A percentile compares a stretch with the other conserved stretches of the same genome.
These are phyloP conservation scores for Dendrostoma leiphaemia DNA, from an alignment of 2,329 filamentous ascomycete genomes.

Conservation along the genomic window DNA sequence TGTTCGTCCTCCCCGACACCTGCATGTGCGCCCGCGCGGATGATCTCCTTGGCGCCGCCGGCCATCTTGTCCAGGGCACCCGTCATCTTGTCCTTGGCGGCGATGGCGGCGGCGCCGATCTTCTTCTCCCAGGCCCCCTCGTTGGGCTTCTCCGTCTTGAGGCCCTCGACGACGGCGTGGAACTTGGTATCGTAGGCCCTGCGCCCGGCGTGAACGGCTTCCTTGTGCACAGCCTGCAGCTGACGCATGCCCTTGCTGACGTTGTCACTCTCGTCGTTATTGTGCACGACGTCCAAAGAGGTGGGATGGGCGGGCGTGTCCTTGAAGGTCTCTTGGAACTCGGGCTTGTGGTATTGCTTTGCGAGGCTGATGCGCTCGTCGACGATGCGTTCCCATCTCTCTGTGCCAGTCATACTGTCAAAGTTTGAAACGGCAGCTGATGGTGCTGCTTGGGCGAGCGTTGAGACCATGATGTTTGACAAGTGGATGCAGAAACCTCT, in stretches of 20 bases:
- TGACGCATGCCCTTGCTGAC: neutral
- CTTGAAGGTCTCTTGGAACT: neutral
- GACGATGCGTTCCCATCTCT: neutral
- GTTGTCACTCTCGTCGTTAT: neutral
- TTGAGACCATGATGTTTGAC: neutral
- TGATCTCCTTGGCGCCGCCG: neutral
- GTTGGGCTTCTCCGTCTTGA: neutral
- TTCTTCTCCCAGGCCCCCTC: neutral
- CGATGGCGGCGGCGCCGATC: neutral
- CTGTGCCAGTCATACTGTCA: neutral
- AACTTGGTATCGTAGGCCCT: conserved; percentile 1
- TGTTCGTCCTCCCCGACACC: neutral
- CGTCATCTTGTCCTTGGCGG: neutral
- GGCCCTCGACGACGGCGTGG: neutral
- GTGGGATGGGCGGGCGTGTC: too few species aligned
- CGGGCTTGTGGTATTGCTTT: neutral
- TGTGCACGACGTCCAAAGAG: neutral
- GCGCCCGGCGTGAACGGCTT: neutral
- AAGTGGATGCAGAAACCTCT: too few species aligned
- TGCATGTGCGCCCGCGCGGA: neutral
- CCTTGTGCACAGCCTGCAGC: neutral
- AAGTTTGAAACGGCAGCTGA: neutral
- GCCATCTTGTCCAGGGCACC: neutral
- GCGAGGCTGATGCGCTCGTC: neutral
- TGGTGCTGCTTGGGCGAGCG: too few species aligned